phyloP scores from a whole-genome alignment of 192 early-diverging fungal genomes.

The Polychytrium aggregatum region DNA sequence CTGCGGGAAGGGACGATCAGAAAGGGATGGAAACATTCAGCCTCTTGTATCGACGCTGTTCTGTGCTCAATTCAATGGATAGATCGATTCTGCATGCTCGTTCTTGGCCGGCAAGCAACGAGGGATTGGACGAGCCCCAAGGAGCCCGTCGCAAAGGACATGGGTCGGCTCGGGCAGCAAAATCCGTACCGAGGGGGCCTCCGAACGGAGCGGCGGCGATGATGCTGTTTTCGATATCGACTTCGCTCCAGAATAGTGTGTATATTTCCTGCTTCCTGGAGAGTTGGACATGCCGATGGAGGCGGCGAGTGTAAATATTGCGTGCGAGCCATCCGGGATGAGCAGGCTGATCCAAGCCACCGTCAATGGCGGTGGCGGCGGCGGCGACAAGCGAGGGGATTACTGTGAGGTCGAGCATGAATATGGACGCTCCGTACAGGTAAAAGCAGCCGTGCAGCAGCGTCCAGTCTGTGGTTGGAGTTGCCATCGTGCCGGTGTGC shows the following conservation, averaged over 20 bases:
- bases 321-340: not conserved
- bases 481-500: too few relatives aligned
- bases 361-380: too few relatives aligned
- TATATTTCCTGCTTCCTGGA: slow-evolving; percentile 68
- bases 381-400: not conserved
- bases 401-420: not conserved
- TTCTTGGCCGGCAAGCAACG: not conserved
- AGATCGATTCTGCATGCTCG: not conserved
- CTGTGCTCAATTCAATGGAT: not conserved
- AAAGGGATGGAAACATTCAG: not conserved
- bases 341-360: not conserved
- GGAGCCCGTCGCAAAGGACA: not conserved
- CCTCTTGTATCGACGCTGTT: not conserved
- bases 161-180: not conserved
- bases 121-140: not conserved
- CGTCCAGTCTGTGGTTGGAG: slow-evolving; percentile 19
- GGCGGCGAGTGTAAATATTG: not conserved
- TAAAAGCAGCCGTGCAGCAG: slow-evolving; percentile 27
- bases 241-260: slow-evolving; percentile 76
- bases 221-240: slow-evolving; percentile 73
- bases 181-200: slow-evolving; percentile 71
- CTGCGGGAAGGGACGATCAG: slow-evolving; percentile 25
- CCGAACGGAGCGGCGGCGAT: slow-evolving; percentile 81
- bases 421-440: slow-evolving; percentile 6
- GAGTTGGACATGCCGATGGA: not conserved